Conservation (phyloP, 495 filamentous ascomycete species). For the Usnea hakonensis region DNA sequence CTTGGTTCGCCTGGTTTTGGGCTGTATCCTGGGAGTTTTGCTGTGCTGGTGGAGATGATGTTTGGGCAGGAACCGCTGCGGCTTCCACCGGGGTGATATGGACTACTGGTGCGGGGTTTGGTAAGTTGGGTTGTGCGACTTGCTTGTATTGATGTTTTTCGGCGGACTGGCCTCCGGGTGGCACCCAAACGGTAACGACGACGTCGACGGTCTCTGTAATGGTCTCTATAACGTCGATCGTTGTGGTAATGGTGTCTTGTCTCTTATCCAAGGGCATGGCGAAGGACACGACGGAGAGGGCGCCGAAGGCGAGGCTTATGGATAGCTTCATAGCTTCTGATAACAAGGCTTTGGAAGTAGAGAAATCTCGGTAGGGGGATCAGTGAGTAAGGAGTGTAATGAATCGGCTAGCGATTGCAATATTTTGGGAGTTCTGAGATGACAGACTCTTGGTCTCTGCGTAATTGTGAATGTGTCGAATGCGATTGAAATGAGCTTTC, state of each 20-base stretch:
- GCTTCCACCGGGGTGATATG: slow-evolving; percentile 1
- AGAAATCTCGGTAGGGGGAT: background rate
- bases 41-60: background rate
- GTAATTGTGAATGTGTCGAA: background rate
- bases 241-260: slow-evolving; percentile 31
- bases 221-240: slow-evolving; percentile 28
- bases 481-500: background rate
- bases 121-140: background rate
- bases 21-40: background rate
- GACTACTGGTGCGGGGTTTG: background rate
- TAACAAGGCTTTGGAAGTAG: background rate
- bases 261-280: slow-evolving; percentile 29
- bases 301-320: slow-evolving; percentile 26
- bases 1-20: slow-evolving; percentile 1
- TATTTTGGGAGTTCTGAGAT: background rate
- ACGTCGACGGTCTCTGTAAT: slow-evolving; percentile 33
- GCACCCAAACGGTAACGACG: slow-evolving; percentile 30
- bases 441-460: background rate
- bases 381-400: slow-evolving; percentile 10
- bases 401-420: slow-evolving; percentile 11
- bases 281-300: slow-evolving; percentile 24
- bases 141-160: slow-evolving; percentile 1
- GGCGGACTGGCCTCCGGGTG: slow-evolving; percentile 2
- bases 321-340: slow-evolving; percentile 18
- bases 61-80: background rate